Conservation (phyloP, 2,329 filamentous ascomycete genomes). For the Phaeoacremonium minimum region DNA sequence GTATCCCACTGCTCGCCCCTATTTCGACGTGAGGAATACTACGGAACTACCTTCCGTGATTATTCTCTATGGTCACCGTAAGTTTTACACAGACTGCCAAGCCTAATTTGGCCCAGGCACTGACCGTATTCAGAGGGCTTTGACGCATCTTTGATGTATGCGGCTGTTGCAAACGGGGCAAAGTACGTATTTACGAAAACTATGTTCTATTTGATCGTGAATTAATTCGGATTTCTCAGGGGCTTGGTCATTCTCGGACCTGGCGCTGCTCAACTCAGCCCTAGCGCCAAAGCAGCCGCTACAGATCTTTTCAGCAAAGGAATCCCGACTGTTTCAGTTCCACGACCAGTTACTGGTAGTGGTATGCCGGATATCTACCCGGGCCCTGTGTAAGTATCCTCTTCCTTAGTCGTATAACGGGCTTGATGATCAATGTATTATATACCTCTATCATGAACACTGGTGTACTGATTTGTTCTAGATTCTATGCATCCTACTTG, state of each 20-base stretch:
- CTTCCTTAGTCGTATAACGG: background rate
- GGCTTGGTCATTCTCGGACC: slow-evolving; percentile 24
- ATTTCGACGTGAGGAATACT: slow-evolving; percentile 25
- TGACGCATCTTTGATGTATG: slow-evolving; percentile 21
- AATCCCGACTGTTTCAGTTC: slow-evolving; percentile 20
- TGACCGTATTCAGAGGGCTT: slow-evolving; percentile 24
- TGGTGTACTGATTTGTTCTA: slow-evolving; percentile 3
- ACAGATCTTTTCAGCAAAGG: slow-evolving; percentile 18
- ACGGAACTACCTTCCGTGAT: slow-evolving; percentile 37
- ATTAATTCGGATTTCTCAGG: no score
- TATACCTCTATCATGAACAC: no score
- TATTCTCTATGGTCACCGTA: slow-evolving; percentile 39
- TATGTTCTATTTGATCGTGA: no score
- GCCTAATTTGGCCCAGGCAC: no score
- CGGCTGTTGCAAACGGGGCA: slow-evolving; percentile 24
- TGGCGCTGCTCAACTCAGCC: slow-evolving; percentile 21
- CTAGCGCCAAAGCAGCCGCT: slow-evolving; percentile 17
- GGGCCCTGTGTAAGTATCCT: slow-evolving; percentile 11
- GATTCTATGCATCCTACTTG: slow-evolving; percentile 20
- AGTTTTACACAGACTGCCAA: slow-evolving; percentile 6
- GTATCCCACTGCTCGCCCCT: slow-evolving; percentile 32
- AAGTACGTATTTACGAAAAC: no score
- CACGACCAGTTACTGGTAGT: slow-evolving; percentile 20
- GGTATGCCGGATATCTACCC: slow-evolving; percentile 15
- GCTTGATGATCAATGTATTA: no score